Percentiles rank a stretch among this genome's conserved stretches.
Conservation (phyloP, 192 early-diverging fungal species). For the Coemansia sp. region DNA sequence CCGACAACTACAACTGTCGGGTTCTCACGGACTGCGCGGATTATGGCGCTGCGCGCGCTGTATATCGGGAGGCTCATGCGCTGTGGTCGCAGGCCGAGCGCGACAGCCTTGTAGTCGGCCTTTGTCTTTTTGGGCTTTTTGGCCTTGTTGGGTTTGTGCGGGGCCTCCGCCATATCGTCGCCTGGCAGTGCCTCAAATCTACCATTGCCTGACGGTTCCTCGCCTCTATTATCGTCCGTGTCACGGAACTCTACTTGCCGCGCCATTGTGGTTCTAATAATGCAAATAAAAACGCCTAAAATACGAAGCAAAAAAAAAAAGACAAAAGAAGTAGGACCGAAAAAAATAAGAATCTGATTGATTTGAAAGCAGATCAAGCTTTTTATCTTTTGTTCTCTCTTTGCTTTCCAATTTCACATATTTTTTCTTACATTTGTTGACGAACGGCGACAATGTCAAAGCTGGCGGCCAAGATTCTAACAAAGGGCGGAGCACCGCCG, state of each 20-base stretch:
- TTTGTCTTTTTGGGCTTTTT: neutral
- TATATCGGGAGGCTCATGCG: conserved; percentile 57
- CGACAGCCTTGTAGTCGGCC: conserved; percentile 16
- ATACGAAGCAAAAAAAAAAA: conserved; percentile 1
- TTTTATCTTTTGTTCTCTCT: neutral
- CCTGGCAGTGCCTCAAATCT: too few species aligned
- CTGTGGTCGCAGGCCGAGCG: conserved; percentile 20
- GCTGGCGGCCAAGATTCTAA: conserved; percentile 23
- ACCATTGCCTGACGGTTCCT: neutral
- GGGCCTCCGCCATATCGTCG: too few species aligned
- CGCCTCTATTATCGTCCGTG: neutral
- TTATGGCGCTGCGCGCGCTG: conserved; percentile 34
- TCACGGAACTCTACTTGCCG: neutral
- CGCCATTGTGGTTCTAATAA: neutral
- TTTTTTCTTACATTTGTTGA: neutral
- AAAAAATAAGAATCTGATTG: too few species aligned
- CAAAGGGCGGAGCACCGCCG: conserved; percentile 18
- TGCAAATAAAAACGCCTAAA: neutral
- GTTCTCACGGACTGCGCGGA: conserved; percentile 22
- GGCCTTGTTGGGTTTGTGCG: too few species aligned
- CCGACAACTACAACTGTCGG: conserved; percentile 69
- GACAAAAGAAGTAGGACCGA: neutral
- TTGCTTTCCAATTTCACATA: neutral
- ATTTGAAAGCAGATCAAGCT: too few species aligned
- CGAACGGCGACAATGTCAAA: conserved; percentile 22